Conservation (phyloP, 2,329 filamentous ascomycete genomes). For the Aspergillus udagawae region DNA sequence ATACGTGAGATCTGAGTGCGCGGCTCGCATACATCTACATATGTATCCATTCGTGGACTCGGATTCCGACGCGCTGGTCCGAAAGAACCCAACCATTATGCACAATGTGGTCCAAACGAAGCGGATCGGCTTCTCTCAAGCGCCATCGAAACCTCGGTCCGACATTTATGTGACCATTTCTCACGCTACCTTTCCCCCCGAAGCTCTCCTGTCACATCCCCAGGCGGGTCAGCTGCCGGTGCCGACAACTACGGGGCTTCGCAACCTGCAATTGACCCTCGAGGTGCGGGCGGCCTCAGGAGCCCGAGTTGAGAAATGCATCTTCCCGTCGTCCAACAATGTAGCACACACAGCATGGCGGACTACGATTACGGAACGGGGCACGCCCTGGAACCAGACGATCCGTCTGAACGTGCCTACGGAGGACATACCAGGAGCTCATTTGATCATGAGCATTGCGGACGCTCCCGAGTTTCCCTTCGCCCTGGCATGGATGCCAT, state of each 20-base stretch:
- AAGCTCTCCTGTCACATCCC: constrained; percentile 60
- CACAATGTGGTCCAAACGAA: constrained; percentile 75
- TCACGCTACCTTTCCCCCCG: constrained; percentile 70
- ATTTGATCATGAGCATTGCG: constrained; percentile 84
- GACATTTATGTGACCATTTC: constrained; percentile 92
- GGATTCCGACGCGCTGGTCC: constrained; percentile 77
- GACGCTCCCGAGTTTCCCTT: constrained; percentile 86
- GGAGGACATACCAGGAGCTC: constrained; percentile 73
- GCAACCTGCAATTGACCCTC: constrained; percentile 80
- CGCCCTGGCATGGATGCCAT: constrained; percentile 84
- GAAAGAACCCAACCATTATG: constrained; percentile 80
- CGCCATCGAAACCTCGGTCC: constrained; percentile 79
- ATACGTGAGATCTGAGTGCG: constrained; percentile 67
- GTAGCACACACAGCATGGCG: constrained; percentile 79
- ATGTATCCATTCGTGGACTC: constrained; percentile 72
- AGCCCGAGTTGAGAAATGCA: constrained; percentile 80
- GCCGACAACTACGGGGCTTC: constrained; percentile 60
- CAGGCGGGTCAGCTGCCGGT: constrained; percentile 79
- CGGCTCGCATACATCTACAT: constrained; percentile 75
- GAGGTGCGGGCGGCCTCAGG: constrained; percentile 79
- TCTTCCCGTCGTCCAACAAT: constrained; percentile 79
- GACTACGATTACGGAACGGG: constrained; percentile 73
- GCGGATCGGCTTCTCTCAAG: constrained; percentile 91
- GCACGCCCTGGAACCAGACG: constrained; percentile 83
- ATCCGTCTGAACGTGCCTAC: constrained; percentile 75